Evolutionary conservation across 352 stramenopile genomes (phyloP).

Genomic region (Elongisporangium anandrum): DNA sequence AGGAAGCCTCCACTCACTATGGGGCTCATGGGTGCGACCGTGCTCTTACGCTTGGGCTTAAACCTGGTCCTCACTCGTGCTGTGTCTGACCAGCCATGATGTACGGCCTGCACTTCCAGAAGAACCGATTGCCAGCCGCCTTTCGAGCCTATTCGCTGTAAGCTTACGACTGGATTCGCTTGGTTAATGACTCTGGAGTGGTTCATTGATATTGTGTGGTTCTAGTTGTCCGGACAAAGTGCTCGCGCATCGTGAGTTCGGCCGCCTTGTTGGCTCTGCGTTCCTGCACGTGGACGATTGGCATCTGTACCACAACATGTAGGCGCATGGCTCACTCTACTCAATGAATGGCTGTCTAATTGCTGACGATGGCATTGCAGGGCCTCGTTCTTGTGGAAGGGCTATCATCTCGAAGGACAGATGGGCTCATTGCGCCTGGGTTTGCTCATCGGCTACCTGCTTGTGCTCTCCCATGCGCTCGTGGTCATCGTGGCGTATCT

Average conservation of each 20-base stretch:
- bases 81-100: constrained; percentile 25
- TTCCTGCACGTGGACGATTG: constrained; percentile 84
- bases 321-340: neutral
- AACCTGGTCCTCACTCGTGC: neutral
- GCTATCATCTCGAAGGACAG: constrained; percentile 64
- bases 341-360: neutral
- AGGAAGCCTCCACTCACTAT: constrained; percentile 57
- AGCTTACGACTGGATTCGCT: constrained; percentile 1
- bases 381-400: constrained; percentile 82
- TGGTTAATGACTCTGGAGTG: neutral
- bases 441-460: constrained; percentile 41
- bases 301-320: constrained; percentile 92
- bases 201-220: neutral
- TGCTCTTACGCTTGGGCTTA: neutral
- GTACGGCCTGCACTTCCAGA: constrained; percentile 56
- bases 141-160: constrained; percentile 49
- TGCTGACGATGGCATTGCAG: constrained; percentile 19
- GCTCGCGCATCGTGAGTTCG: constrained; percentile 26
- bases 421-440: constrained; percentile 50
- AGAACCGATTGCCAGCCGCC: constrained; percentile 21
- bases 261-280: constrained; percentile 55
- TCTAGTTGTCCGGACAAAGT: constrained; percentile 71
- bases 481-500: constrained; percentile 38
- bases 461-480: constrained; percentile 57
- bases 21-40: constrained; percentile 26